Conservation (phyloP, 2,329 filamentous ascomycete genomes). For the Venturia nashicola region DNA sequence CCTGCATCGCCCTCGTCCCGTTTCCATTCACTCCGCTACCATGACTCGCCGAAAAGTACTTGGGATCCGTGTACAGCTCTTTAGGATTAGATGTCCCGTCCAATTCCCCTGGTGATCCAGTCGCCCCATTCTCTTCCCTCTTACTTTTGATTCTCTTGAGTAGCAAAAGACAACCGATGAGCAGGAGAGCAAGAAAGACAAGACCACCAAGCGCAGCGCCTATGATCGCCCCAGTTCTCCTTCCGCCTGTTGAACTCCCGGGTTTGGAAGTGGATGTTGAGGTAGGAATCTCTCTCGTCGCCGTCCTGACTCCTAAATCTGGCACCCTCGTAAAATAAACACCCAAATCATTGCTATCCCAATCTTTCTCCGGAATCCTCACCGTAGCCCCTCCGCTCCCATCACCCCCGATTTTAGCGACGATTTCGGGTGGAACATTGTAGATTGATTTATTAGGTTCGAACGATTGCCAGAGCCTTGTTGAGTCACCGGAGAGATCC, state of each 20-base stretch:
- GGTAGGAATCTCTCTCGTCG: constrained; percentile 34
- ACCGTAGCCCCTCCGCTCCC: constrained; percentile 31
- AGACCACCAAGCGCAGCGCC: constrained; percentile 29
- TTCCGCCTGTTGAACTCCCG: constrained; percentile 8
- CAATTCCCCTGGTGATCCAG: background rate
- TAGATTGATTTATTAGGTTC: constrained; percentile 39
- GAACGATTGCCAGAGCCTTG: constrained; percentile 40
- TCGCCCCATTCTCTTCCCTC: background rate
- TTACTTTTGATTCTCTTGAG: background rate
- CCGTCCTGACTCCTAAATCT: constrained; percentile 32
- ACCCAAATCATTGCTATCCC: constrained; percentile 37
- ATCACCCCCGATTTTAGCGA: constrained; percentile 33
- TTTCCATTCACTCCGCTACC: no score
- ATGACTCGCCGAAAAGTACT: background rate
- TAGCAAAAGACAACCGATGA: background rate
- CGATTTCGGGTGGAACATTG: constrained; percentile 40
- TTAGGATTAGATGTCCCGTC: background rate
- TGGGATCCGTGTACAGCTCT: background rate
- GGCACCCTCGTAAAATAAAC: constrained; percentile 43
- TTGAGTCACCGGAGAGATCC: constrained; percentile 39
- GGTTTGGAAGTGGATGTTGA: constrained; percentile 15
- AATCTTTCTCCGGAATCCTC: constrained; percentile 42
- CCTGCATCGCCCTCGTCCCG: background rate
- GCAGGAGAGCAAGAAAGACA: constrained; percentile 8
- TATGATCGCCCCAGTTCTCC: constrained; percentile 25